phyloP scores from a whole-genome alignment of 208 protist species.

The Leishmania lainsoni region DNA sequence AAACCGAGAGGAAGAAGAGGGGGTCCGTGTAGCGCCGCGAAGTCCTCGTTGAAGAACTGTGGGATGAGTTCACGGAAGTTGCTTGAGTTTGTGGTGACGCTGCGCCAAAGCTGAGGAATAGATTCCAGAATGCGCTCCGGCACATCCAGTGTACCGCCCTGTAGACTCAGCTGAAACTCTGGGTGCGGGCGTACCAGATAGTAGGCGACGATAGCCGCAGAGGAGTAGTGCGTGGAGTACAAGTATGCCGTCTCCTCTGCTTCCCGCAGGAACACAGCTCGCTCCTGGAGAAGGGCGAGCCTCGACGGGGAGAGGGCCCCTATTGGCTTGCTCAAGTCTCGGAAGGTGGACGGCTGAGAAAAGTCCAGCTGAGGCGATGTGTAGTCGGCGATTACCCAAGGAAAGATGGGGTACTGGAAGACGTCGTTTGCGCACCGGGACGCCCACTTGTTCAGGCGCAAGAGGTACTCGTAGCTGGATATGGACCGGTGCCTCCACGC shows the following conservation, averaged over 20 bases:
- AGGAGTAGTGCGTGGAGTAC: constrained; percentile 97
- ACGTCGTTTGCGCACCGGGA: constrained; percentile 53
- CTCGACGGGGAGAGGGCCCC: constrained; percentile 83
- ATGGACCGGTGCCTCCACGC: constrained; percentile 43
- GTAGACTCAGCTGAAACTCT: constrained; percentile 88
- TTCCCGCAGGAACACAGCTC: constrained; percentile 38
- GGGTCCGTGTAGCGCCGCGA: constrained; percentile 19
- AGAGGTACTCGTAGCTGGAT: constrained; percentile 65
- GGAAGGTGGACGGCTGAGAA: constrained; percentile 48
- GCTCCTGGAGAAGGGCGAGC: constrained; percentile 60
- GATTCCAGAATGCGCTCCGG: constrained; percentile 93
- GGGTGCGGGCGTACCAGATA: constrained; percentile 90
- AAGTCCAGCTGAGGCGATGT: constrained; percentile 64
- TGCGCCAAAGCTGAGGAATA: constrained; percentile 82
- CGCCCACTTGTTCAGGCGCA: constrained; percentile 54
- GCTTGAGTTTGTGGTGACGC: constrained; percentile 41
- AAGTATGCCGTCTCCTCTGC: constrained; percentile 60
- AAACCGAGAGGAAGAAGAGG: constrained; percentile 45
- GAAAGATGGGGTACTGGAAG: constrained; percentile 92
- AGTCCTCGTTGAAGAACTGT: constrained; percentile 78
- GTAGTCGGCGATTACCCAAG: constrained; percentile 94
- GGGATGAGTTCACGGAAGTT: constrained; percentile 96
- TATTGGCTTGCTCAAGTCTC: constrained; percentile 94
- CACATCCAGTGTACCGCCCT: constrained; percentile 91
- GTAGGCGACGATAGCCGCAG: constrained; percentile 94